Base-by-base conservation (phyloP, 805 yeast genomes). In the Wickerhamomyces bovis region DNA sequence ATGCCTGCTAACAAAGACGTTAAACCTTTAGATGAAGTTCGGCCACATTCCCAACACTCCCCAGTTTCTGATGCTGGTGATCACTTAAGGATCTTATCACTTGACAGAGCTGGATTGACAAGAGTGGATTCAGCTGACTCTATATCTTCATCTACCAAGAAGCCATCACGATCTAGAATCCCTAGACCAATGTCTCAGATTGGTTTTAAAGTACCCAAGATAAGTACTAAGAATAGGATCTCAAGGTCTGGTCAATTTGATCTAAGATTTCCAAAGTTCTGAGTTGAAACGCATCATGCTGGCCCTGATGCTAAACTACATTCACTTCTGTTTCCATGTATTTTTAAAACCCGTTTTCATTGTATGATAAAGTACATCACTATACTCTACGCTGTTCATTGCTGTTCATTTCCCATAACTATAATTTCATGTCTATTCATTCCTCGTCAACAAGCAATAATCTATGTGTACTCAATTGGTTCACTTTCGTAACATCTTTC, bases 401-500 rank as follows among this genome's bases (percentile, higher is more conserved):
- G n/a, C n/a, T n/a, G n/a, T n/a, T n/a, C n/a, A n/a, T n/a, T n/a
- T n/a, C n/a, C n/a, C n/a, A n/a, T n/a, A n/a, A n/a, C 23, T 22
- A 8, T 22, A 22, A 22, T 22, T 8, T 28, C 31, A 13, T 4
- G n/a, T 28, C 31, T 28, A 28, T 28, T 33, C 10, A 33, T 33
- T 33, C 36, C 13, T 33, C 36, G 20, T 33, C 36, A 33, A 33
- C 20, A 16, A 33, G 36, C 9, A 33, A 12, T 33, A 33, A 18
- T 16, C 33, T 47, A 13, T 39, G 36, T n/a, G 33, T 44, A 26
- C 33, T 40, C 30, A 41, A 35, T 22, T 53, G 47, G 10, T 47
- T 47, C 6, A 53, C 40, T 6, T 40, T 41, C 2, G 49, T 43
- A 11, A 56, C 48, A 38, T 60, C 64, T 33, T 47, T 54, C 45